These are phyloP conservation scores for Nitzschia inconspicua DNA, from an alignment of 108 stramenopile species.

Conservation along the genomic window DNA sequence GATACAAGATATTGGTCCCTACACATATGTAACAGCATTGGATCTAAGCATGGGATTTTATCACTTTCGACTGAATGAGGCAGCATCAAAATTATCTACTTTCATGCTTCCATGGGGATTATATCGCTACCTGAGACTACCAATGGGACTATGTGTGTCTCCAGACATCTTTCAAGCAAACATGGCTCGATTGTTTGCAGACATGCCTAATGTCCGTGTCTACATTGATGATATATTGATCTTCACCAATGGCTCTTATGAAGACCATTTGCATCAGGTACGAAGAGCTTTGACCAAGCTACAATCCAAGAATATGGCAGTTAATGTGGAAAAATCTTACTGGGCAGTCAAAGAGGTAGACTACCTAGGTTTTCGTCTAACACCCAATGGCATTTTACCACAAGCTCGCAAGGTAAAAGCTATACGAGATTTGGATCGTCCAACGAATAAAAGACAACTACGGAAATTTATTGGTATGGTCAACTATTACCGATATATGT, in stretches of 20 bases:
- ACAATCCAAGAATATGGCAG: slow-evolving; percentile 10
- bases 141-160: slow-evolving; percentile 21
- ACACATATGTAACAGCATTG: slow-evolving; percentile 33
- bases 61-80: slow-evolving; percentile 17
- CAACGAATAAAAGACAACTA: slow-evolving; percentile 8
- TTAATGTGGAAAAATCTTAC: slow-evolving; percentile 17
- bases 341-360: no score
- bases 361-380: no score
- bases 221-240: slow-evolving; percentile 29
- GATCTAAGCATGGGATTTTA: slow-evolving; percentile 54
- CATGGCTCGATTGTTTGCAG: slow-evolving; percentile 15
- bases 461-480: slow-evolving; percentile 28
- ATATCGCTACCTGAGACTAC: no score
- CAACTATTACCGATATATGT: slow-evolving; percentile 48
- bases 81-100: slow-evolving; percentile 11
- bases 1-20: slow-evolving; percentile 27
- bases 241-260: slow-evolving; percentile 8
- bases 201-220: slow-evolving; percentile 13
- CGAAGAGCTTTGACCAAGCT: slow-evolving; percentile 1
- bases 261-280: slow-evolving; percentile 13
- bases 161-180: slow-evolving; percentile 31
- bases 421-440: neutral
- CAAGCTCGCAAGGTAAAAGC: neutral
- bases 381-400: no score
- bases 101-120: no score